Conservation (phyloP, 768 basidiomycete species). For the Neoboletus magnificus region DNA sequence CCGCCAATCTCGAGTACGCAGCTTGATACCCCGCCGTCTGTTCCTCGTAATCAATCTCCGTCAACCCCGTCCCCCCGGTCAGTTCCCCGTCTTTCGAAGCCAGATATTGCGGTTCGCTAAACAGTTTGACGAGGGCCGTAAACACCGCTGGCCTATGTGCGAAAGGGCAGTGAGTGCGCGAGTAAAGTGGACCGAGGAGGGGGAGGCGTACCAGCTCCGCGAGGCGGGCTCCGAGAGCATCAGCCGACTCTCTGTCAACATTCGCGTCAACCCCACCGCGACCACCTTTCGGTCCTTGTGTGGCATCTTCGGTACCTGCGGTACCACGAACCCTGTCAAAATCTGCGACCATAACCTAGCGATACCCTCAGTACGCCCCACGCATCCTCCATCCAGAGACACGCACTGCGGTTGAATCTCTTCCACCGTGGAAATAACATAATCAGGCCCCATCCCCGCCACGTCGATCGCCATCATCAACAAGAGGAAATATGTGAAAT, state of each 20-base stretch:
- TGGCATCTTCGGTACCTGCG: slow-evolving; percentile 77
- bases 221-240: slow-evolving; percentile 67
- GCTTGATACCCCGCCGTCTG: slow-evolving; percentile 90
- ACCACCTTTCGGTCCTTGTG: slow-evolving; percentile 83
- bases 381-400: background rate
- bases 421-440: slow-evolving; percentile 73
- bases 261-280: slow-evolving; percentile 72
- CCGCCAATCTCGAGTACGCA: slow-evolving; percentile 87
- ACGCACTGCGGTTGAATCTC: slow-evolving; percentile 77
- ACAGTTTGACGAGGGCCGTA: slow-evolving; percentile 68
- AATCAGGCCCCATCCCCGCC: slow-evolving; percentile 74
- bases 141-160: slow-evolving; percentile 62
- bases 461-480: slow-evolving; percentile 74
- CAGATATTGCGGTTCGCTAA: slow-evolving; percentile 75
- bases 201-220: slow-evolving; percentile 55
- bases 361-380: background rate
- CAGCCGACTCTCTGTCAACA: slow-evolving; percentile 69
- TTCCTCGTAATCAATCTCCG: slow-evolving; percentile 87
- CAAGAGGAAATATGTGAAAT: slow-evolving; percentile 75
- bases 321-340: slow-evolving; percentile 69
- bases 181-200: no score
- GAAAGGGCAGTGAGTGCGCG: background rate
- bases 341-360: slow-evolving; percentile 77
- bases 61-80: slow-evolving; percentile 38
- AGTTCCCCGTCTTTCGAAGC: slow-evolving; percentile 18